phyloP scores from a whole-genome alignment of 441 rosid genomes.

The Erodium moschatum region DNA sequence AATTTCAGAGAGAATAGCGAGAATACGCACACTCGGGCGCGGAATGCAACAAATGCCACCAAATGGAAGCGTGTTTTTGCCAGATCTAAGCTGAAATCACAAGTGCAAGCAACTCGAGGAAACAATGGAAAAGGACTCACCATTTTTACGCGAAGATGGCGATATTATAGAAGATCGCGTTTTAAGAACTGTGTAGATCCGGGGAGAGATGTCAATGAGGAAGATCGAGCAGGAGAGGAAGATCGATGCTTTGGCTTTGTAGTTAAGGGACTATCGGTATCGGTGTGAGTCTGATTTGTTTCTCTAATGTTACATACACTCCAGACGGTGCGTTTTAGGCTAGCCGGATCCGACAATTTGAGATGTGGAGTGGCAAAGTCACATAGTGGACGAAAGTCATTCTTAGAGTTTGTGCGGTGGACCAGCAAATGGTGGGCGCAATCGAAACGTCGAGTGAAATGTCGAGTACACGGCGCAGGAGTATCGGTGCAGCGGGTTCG shows the following conservation, averaged over 20 bases:
- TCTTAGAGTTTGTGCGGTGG: too few species aligned
- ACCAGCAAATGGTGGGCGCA: too few species aligned
- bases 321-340: background rate
- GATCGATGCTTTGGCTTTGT: background rate
- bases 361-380: background rate
- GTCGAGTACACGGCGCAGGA: too few species aligned
- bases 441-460: too few species aligned
- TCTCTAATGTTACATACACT: background rate
- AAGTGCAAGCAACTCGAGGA: background rate
- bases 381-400: too few species aligned
- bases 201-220: conserved; percentile 7
- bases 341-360: background rate
- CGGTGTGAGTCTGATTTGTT: background rate
- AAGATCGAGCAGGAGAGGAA: background rate
- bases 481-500: too few species aligned
- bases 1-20: conserved; percentile 10
- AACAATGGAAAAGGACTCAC: conserved; percentile 31
- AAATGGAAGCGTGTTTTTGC: conserved; percentile 32
- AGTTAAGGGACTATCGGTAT: background rate
- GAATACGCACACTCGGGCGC: background rate
- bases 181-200: conserved; percentile 21
- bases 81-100: conserved; percentile 44
- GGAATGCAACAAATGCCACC: conserved; percentile 7
- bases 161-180: conserved; percentile 18
- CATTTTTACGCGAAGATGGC: conserved; percentile 27